These are phyloP conservation scores for Urtica urens DNA, from an alignment of 306 rosid species.

Conservation along the genomic window DNA sequence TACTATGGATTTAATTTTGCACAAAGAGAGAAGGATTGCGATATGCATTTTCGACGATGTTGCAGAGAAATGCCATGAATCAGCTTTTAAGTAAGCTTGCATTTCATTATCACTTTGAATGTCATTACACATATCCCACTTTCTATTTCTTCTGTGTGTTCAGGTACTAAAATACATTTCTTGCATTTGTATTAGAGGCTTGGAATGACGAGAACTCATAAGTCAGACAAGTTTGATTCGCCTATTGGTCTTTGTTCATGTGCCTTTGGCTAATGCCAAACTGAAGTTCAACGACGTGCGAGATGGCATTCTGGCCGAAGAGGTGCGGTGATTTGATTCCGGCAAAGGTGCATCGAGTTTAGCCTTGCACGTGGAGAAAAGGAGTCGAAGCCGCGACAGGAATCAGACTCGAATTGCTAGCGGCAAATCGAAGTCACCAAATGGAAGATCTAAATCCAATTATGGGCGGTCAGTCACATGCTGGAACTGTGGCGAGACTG, in stretches of 20 bases:
- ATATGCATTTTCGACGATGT: slow-evolving; percentile 97
- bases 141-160: slow-evolving; percentile 14
- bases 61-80: slow-evolving; percentile 96
- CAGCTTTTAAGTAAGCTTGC: slow-evolving; percentile 63
- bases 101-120: background rate
- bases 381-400: too few relatives aligned
- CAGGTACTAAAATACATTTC: slow-evolving; percentile 88
- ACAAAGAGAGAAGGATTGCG: slow-evolving; percentile 96
- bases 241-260: slow-evolving; percentile 5
- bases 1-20: slow-evolving; percentile 85
- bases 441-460: too few relatives aligned
- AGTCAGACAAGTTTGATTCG: slow-evolving; percentile 76
- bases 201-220: slow-evolving; percentile 90
- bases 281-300: too few relatives aligned
- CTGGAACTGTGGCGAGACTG: too few relatives aligned
- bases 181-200: slow-evolving; percentile 94
- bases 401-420: too few relatives aligned
- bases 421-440: too few relatives aligned
- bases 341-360: too few relatives aligned
- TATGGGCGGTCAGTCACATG: too few relatives aligned
- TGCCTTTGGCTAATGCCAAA: too few relatives aligned
- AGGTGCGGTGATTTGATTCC: too few relatives aligned
- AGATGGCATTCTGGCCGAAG: too few relatives aligned
- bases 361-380: too few relatives aligned
- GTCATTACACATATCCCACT: background rate